Percentiles rank a stretch among this genome's conserved stretches.
phyloP scores from a whole-genome alignment of 768 basidiomycete species.

The Boletus sp. region DNA sequence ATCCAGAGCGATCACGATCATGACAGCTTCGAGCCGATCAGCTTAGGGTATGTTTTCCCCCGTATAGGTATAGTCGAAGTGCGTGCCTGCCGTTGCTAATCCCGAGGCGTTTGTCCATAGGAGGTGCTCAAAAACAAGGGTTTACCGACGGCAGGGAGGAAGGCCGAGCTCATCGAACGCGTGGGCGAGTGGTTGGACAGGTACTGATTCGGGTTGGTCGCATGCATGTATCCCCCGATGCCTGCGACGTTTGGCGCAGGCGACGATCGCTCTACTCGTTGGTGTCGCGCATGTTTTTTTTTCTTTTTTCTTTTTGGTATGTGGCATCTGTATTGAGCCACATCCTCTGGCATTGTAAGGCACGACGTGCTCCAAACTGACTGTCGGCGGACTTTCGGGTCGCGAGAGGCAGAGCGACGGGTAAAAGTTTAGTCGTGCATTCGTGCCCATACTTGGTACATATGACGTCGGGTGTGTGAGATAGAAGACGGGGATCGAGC shows the following conservation, averaged over 20 bases:
- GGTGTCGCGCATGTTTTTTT: background rate
- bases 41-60: conserved; percentile 54
- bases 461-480: background rate
- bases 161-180: conserved; percentile 67
- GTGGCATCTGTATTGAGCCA: background rate
- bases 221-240: background rate
- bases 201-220: conserved; percentile 14
- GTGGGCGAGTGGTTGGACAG: conserved; percentile 59
- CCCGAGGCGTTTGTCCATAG: conserved; percentile 36
- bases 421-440: background rate
- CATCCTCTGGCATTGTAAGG: background rate
- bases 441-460: background rate
- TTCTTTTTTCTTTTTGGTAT: too few species aligned
- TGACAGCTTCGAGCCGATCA: conserved; percentile 72
- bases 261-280: background rate
- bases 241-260: background rate
- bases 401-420: background rate
- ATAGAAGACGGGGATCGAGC: background rate
- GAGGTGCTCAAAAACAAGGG: conserved; percentile 74
- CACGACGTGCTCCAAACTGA: background rate
- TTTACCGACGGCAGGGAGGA: conserved; percentile 60
- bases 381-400: background rate
- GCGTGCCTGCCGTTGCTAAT: background rate
- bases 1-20: conserved; percentile 1
- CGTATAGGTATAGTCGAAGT: background rate